Conservation (phyloP, 768 basidiomycete species). For the Termitomyces titanicus region DNA sequence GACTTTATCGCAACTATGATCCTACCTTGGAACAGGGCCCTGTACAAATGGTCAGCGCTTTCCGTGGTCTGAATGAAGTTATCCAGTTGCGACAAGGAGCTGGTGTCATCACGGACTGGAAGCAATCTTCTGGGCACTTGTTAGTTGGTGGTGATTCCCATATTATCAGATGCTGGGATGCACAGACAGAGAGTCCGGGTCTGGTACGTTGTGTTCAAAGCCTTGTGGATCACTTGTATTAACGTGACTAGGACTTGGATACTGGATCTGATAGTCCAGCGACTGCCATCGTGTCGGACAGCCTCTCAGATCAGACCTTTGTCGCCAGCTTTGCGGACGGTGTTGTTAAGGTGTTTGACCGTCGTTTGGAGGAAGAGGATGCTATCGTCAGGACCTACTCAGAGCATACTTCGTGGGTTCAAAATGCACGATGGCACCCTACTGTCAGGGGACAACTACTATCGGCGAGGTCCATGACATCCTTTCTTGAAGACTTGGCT, state of each 20-base stretch:
- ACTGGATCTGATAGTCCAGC: slow-evolving; percentile 90
- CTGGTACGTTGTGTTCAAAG: slow-evolving; percentile 43
- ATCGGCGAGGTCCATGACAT: slow-evolving; percentile 69
- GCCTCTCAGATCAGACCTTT: slow-evolving; percentile 73
- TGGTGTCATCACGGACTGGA: slow-evolving; percentile 92
- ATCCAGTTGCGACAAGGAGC: slow-evolving; percentile 71
- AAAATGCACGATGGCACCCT: slow-evolving; percentile 85
- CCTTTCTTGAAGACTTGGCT: background rate
- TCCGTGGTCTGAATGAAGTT: slow-evolving; percentile 82
- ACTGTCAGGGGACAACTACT: slow-evolving; percentile 65
- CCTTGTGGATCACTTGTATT: slow-evolving; percentile 1
- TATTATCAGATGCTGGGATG: slow-evolving; percentile 92
- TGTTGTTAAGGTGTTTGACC: slow-evolving; percentile 84
- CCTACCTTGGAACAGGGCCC: slow-evolving; percentile 63
- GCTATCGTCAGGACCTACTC: slow-evolving; percentile 76
- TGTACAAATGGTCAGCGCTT: slow-evolving; percentile 90
- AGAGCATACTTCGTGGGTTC: slow-evolving; percentile 84
- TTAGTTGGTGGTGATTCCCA: slow-evolving; percentile 91
- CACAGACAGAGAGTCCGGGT: slow-evolving; percentile 77
- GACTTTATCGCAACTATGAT: slow-evolving; percentile 92
- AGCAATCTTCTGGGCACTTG: slow-evolving; percentile 79
- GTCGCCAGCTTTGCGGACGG: slow-evolving; percentile 94
- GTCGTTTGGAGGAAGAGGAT: slow-evolving; percentile 79
- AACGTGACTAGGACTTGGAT: slow-evolving; percentile 64
- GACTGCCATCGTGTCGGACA: slow-evolving; percentile 79